Percentiles rank a stretch among this genome's conserved stretches.
phyloP scores from a whole-genome alignment of 2,329 filamentous ascomycete species.

The Coccinonectria pachysandricola region DNA sequence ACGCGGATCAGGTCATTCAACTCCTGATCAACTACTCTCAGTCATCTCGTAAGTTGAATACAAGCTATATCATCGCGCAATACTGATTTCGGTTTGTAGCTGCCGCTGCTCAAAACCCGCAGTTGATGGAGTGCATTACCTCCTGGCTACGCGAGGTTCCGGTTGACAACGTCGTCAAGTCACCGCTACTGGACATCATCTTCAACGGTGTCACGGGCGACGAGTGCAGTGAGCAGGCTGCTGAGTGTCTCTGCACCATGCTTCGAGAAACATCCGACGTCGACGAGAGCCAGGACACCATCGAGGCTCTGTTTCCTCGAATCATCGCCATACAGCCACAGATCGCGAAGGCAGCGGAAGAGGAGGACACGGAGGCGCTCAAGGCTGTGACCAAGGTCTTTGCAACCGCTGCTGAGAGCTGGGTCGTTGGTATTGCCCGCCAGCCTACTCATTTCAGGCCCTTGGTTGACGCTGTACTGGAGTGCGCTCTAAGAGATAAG shows the following conservation, averaged over 20 bases:
- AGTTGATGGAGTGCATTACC: slow-evolving; percentile 88
- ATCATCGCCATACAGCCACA: slow-evolving; percentile 67
- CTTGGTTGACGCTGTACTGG: slow-evolving; percentile 83
- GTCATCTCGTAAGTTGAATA: slow-evolving; percentile 61
- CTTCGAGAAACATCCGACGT: slow-evolving; percentile 89
- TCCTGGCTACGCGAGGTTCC: slow-evolving; percentile 95
- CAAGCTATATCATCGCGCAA: not conserved
- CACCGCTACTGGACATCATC: slow-evolving; percentile 71
- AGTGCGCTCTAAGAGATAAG: slow-evolving; percentile 78
- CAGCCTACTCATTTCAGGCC: slow-evolving; percentile 71
- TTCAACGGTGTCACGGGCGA: slow-evolving; percentile 69
- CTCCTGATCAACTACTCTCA: slow-evolving; percentile 85
- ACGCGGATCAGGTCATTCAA: slow-evolving; percentile 76
- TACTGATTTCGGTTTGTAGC: slow-evolving; percentile 34
- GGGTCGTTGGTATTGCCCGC: slow-evolving; percentile 84
- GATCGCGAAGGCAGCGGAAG: slow-evolving; percentile 62
- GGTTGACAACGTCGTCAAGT: slow-evolving; percentile 70
- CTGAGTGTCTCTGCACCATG: slow-evolving; percentile 87
- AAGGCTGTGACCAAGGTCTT: slow-evolving; percentile 86
- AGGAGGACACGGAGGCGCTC: slow-evolving; percentile 77
- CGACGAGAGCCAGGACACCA: slow-evolving; percentile 75
- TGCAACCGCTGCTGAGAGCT: slow-evolving; percentile 84
- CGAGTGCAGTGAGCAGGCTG: slow-evolving; percentile 71
- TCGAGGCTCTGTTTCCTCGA: slow-evolving; percentile 72
- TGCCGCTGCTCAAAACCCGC: slow-evolving; percentile 72